Evolutionary conservation across 1,284 basidiomycete species (phyloP), one percentile per base, ranked within the genome.

Genomic region (Cryptococcus sp.): DNA sequence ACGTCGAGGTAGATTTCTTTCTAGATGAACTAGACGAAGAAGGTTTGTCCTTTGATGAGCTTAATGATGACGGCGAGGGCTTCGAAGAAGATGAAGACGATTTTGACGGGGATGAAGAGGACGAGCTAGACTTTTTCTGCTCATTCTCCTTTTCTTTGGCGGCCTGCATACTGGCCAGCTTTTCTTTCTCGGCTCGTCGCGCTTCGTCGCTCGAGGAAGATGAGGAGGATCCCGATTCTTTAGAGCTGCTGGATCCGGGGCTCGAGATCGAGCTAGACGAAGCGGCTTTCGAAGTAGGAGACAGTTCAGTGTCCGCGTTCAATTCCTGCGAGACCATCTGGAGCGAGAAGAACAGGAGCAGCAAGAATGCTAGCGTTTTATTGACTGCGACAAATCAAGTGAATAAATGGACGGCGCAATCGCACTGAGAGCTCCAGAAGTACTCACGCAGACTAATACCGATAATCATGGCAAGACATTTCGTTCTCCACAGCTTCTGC

Each of bases 311-410:
- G 17, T 47, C 34, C 3, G 57, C 52, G 47, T 72, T 73, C 22
- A 74, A 53, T 43, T 72, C 68, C 54, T 74, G 68, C 5, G 67
- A 66, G 6, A 74, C 59, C 38, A 74, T 58, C 46, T 72, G 69
- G 1, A 74, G 48, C 2, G 65, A 66, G 52, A 70, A 74, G 50
- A 69, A 56, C 1, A 74, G 64, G 3, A 72, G 58, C 0, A 72
- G 58, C 0, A 68, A 47, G 56, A 74, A 74, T 1, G 63, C 72
- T 1, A 72, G 55, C 0, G 61, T 60, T 41, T 59, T 65, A 46
- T 69, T 69, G 15, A 73, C 71, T 73, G 26, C 34, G 41, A 44
- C 15, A 15, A 16, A 25, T 49, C 40, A n/a, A 37, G 22, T 46
- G 7, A 46, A 49, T 5, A 38, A 39, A 25, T 19, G 8, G 34